Conservation (phyloP, 768 basidiomycete genomes). For the Sistotremastrum suecicum region DNA sequence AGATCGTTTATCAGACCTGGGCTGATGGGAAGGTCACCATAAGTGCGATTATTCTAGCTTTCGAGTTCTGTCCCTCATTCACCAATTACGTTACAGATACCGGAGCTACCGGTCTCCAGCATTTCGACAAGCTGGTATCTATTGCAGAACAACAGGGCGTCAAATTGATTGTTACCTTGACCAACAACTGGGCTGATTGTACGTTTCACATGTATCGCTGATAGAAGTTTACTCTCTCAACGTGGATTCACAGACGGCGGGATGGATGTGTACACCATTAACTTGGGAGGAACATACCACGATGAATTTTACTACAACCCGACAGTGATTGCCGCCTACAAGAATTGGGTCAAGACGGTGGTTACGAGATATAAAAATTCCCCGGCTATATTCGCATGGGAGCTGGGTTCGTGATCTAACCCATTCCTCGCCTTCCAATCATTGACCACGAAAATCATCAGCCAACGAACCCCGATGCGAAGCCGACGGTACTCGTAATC, state of each 20-base stretch:
- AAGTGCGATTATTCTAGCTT: no score
- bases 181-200: constrained; percentile 9
- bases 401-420: constrained; percentile 10
- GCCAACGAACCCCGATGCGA: constrained; percentile 2
- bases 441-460: no score
- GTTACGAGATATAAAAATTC: constrained; percentile 17
- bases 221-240: no score
- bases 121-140: constrained; percentile 9
- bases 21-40: no score
- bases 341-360: constrained; percentile 14
- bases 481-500: constrained; percentile 9
- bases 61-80: no score
- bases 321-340: constrained; percentile 8
- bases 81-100: background rate
- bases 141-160: constrained; percentile 12
- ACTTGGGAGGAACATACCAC: constrained; percentile 7
- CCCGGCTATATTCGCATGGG: constrained; percentile 19
- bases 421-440: no score
- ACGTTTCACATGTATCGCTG: no score
- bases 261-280: constrained; percentile 12
- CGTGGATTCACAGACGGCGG: constrained; percentile 5
- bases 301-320: constrained; percentile 11
- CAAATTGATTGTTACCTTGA: constrained; percentile 11
- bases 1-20: no score
- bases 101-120: constrained; percentile 2